Conservation (phyloP, 352 stramenopile genomes). For the Globisporangium cylindrosporum region DNA sequence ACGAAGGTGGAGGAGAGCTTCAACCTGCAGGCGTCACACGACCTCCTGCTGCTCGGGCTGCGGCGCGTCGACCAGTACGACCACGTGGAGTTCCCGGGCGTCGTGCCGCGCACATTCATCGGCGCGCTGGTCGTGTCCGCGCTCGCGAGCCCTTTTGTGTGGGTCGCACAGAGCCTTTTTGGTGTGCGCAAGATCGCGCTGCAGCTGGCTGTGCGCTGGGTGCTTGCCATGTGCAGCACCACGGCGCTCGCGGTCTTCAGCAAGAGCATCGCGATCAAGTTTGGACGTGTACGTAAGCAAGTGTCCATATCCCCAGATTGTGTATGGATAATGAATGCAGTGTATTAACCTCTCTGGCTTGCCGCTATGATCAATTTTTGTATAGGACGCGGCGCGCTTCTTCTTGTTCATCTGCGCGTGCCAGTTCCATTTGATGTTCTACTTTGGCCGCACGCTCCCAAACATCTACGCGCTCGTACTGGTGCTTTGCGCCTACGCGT, state of each 20-base stretch:
- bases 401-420: slow-evolving; percentile 86
- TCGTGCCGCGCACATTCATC: slow-evolving; percentile 98
- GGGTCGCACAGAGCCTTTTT: slow-evolving; percentile 19
- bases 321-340: not conserved
- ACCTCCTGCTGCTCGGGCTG: slow-evolving; percentile 87
- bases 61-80: slow-evolving; percentile 83
- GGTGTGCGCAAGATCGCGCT: slow-evolving; percentile 46
- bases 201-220: slow-evolving; percentile 57
- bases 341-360: not conserved
- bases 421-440: slow-evolving; percentile 99
- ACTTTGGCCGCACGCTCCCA: slow-evolving; percentile 94
- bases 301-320: no score
- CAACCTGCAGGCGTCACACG: slow-evolving; percentile 97
- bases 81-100: slow-evolving; percentile 96
- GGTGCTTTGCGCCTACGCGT: slow-evolving; percentile 60
- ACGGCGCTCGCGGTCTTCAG: slow-evolving; percentile 62
- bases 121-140: slow-evolving; percentile 72
- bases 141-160: slow-evolving; percentile 42
- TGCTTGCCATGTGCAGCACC: slow-evolving; percentile 59
- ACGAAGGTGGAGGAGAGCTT: slow-evolving; percentile 98
- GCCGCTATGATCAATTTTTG: not conserved
- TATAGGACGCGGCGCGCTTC: slow-evolving; percentile 52
- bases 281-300: slow-evolving; percentile 38
- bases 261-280: slow-evolving; percentile 46
- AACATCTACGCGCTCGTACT: slow-evolving; percentile 96